Conservation (phyloP, 257 asterid genomes). For the Solanum medicagineum region DNA sequence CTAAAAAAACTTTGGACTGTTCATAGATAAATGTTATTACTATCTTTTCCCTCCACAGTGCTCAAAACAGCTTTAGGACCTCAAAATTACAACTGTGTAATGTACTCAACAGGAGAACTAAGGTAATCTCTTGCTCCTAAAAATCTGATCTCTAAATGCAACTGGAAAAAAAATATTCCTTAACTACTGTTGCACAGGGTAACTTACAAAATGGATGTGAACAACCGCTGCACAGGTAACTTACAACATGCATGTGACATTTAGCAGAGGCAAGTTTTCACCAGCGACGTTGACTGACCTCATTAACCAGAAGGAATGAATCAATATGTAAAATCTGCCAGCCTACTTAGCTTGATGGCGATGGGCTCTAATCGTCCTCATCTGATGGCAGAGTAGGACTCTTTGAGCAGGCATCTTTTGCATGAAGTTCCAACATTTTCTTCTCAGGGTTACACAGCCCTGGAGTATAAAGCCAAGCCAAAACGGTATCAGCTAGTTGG, state of each 20-base stretch:
- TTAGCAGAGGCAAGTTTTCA: neutral
- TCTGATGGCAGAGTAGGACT: constrained; percentile 64
- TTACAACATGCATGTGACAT: neutral
- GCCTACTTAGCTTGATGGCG: neutral
- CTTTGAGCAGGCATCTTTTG: constrained; percentile 57
- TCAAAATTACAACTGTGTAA: neutral
- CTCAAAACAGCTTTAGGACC: neutral
- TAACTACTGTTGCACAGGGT: neutral
- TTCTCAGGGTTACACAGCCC: constrained; percentile 93
- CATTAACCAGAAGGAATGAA: neutral
- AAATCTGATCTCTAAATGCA: neutral
- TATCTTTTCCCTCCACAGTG: neutral
- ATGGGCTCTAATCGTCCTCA: constrained; percentile 29
- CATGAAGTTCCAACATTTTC: constrained; percentile 84
- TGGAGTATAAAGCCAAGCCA: constrained; percentile 5
- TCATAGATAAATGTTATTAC: neutral
- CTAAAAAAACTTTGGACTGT: neutral
- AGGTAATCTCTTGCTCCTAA: neutral
- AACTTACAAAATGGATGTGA: neutral
- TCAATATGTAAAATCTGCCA: neutral
- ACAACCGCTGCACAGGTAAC: neutral
- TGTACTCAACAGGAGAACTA: neutral
- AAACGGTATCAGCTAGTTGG: neutral
- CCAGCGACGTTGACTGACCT: neutral
- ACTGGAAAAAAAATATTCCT: neutral